phyloP scores from a whole-genome alignment of 257 asterid species.

The Nicotiana benthamiana region DNA sequence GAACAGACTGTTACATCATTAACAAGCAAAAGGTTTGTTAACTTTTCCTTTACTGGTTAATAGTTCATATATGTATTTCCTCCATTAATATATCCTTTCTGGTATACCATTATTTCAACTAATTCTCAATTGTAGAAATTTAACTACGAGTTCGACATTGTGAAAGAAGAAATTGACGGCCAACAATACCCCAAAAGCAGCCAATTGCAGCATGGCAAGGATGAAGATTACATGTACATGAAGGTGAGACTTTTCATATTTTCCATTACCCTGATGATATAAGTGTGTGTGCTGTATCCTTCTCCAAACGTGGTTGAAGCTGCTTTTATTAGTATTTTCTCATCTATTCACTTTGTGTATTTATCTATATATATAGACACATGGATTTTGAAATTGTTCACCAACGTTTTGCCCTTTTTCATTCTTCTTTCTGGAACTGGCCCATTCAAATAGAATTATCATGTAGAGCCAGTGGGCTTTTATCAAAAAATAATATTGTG shows the following conservation, averaged over 20 bases:
- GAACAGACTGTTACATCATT: constrained; percentile 45
- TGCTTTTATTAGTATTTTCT: no score
- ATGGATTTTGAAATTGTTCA: no score
- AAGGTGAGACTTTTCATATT: constrained; percentile 34
- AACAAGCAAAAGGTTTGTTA: constrained; percentile 47
- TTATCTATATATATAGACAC: no score
- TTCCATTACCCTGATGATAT: no score
- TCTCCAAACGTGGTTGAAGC: no score
- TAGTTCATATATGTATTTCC: not conserved
- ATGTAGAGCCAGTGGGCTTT: no score
- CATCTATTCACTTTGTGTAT: no score
- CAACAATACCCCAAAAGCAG: constrained; percentile 19
- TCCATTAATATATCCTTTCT: not conserved
- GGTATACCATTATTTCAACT: constrained; percentile 11
- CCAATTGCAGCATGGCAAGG: constrained; percentile 20
- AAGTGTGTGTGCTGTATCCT: no score
- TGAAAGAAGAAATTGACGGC: constrained; percentile 63
- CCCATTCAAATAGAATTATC: no score
- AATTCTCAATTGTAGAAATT: constrained; percentile 26
- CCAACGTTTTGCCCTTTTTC: no score
- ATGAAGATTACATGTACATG: constrained; percentile 61
- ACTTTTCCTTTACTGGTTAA: not conserved
- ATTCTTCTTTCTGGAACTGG: no score
- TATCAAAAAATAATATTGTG: no score
- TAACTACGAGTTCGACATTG: constrained; percentile 68